Conservation (phyloP, 495 filamentous ascomycete species). For the Aspergillus saccharolyticus region DNA sequence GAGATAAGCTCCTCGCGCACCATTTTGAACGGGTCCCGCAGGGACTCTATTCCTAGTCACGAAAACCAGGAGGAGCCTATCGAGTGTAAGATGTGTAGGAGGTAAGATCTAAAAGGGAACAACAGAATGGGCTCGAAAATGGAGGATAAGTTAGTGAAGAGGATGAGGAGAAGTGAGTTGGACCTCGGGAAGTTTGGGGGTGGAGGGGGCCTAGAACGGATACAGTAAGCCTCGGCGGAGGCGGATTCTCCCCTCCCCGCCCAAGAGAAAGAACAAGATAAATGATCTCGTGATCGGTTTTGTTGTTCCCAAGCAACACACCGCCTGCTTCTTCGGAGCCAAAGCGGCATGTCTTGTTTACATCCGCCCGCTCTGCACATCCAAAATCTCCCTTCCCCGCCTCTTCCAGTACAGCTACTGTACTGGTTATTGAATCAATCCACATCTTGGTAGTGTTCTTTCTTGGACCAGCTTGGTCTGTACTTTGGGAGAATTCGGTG, state of each 20-base stretch:
- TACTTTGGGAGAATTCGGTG: neutral
- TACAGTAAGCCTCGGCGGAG: slow-evolving; percentile 15
- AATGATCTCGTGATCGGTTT: slow-evolving; percentile 33
- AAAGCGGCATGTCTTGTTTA: slow-evolving; percentile 22
- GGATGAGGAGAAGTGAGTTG: slow-evolving; percentile 16
- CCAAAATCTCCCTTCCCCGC: slow-evolving; percentile 3
- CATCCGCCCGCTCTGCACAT: neutral
- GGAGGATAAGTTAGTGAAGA: slow-evolving; percentile 13
- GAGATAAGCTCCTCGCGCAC: slow-evolving; percentile 79
- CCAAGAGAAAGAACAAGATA: no score
- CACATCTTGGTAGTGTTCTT: neutral
- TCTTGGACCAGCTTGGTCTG: neutral
- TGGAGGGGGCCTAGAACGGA: slow-evolving; percentile 6
- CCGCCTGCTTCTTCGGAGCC: slow-evolving; percentile 31
- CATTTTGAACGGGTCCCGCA: slow-evolving; percentile 47
- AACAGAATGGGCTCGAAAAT: neutral
- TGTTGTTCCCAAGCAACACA: slow-evolving; percentile 20
- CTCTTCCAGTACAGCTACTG: neutral
- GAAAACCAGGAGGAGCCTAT: slow-evolving; percentile 13
- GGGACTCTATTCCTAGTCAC: slow-evolving; percentile 7
- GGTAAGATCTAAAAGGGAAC: slow-evolving; percentile 8
- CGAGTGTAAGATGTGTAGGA: neutral
- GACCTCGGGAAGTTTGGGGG: slow-evolving; percentile 40
- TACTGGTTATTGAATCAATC: neutral
- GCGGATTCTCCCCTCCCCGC: slow-evolving; percentile 32